Base-by-base conservation (phyloP, 2,329 filamentous ascomycete genomes). In the Paramyrothecium sp. region DNA sequence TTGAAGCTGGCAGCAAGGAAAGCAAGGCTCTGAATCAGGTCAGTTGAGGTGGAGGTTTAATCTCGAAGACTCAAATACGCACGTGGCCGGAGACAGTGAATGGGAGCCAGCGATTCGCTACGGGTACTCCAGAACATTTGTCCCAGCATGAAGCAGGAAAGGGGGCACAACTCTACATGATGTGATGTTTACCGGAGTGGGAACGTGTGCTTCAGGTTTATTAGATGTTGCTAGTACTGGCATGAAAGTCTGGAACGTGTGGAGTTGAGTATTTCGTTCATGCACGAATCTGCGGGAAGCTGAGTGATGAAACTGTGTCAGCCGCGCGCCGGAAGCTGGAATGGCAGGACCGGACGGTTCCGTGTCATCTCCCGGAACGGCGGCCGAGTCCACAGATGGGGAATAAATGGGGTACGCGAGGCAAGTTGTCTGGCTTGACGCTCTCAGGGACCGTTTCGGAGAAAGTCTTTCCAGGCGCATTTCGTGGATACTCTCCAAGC, bases 1-100 rank as follows among this genome's bases (percentile, higher is more conserved):
- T 60, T 8, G 59, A 64, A 17, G 61, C 65, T 23, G 63, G 59
- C 19, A 61, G 63, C 20, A 33, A 55, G 19, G 71, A 72, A 56
- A 65, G 61, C 54, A 61, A 54, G 60, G 67, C 66, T n/a, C 61
- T 79, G 53, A 67, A 72, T 49, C 67, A 63, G 46, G 76, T 74
- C 34, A 64, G 20, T 16, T 26, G 22, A 44, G 38, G 13, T 16
- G n/a, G 13, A 19, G n/a, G 5, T 5, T 19, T 44, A 19, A 44
- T 44, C 13, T 44, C 38, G 13, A 19, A 16, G 5, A 16, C 13
- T 7, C 13, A 4, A 17, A 16, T n/a, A 44, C 38, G 13, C 13
- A 44, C n/a, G 38, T 4, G n/a, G n/a, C 13, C 38, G 13, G 13
- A 38, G 38, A 44, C 38, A 44, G 26, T 12, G 13, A 44, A 16